A percentile compares a stretch with the other conserved stretches of the same genome.
These are phyloP conservation scores for Alternaria atra DNA, from an alignment of 2,329 filamentous ascomycete genomes.

Conservation along the genomic window DNA sequence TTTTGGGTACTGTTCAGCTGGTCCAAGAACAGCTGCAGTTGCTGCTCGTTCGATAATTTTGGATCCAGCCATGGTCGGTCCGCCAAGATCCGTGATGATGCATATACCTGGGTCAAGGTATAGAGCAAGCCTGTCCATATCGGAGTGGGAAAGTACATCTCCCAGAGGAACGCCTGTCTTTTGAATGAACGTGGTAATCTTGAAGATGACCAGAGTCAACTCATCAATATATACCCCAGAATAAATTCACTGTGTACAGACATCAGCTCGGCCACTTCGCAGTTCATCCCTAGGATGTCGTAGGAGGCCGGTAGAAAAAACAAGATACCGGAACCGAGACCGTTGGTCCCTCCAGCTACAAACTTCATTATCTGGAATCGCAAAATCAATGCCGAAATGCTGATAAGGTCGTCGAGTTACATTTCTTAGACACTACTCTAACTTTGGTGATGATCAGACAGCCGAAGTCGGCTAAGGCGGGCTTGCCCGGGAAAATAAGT, in stretches of 20 bases:
- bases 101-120: background rate
- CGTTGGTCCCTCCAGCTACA: too few relatives aligned
- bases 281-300: background rate
- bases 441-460: background rate
- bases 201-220: background rate
- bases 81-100: background rate
- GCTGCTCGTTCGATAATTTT: background rate
- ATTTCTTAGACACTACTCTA: background rate
- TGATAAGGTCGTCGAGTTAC: background rate
- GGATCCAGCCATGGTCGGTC: constrained; percentile 4
- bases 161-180: background rate
- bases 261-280: background rate
- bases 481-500: too few relatives aligned
- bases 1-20: constrained; percentile 11
- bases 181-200: background rate
- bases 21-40: constrained; percentile 3
- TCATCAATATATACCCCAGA: background rate
- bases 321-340: background rate
- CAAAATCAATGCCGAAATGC: background rate
- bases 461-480: too few relatives aligned
- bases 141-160: background rate
- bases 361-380: too few relatives aligned
- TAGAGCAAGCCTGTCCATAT: background rate
- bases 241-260: background rate
- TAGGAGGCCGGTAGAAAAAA: background rate